Conservation (phyloP, 805 yeast genomes). For the Candida taoyuanica region DNA sequence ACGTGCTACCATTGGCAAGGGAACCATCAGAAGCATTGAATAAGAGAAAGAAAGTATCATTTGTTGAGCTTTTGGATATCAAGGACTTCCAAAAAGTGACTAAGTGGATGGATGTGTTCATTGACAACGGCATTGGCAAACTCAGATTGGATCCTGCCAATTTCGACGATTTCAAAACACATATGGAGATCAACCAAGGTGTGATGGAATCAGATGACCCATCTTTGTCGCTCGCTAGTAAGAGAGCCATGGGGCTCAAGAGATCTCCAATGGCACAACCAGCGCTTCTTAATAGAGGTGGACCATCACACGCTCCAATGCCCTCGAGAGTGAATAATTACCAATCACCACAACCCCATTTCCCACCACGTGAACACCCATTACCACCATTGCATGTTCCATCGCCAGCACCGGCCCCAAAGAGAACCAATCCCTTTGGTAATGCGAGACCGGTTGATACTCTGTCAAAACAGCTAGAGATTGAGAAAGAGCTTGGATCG, state of each 20-base stretch:
- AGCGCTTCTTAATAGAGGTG: conserved; percentile 2
- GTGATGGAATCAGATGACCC: conserved; percentile 24
- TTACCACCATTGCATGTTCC: conserved; percentile 17
- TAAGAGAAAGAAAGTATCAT: conserved; percentile 50
- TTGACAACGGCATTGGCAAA: conserved; percentile 35
- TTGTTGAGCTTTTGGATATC: conserved; percentile 51
- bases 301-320: no score
- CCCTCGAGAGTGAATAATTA: no score
- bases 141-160: conserved; percentile 25
- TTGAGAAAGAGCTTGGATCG: conserved; percentile 45
- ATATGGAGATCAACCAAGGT: conserved; percentile 22
- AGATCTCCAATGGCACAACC: conserved; percentile 1
- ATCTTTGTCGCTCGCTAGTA: conserved; percentile 11
- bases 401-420: conserved; percentile 24
- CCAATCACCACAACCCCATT: conserved; percentile 5
- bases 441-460: conserved; percentile 83
- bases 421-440: conserved; percentile 71
- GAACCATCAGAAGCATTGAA: conserved; percentile 21
- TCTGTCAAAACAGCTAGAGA: conserved; percentile 55
- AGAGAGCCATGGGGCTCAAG: conserved; percentile 3
- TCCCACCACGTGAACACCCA: conserved; percentile 7
- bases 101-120: conserved; percentile 58
- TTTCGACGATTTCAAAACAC: conserved; percentile 22
- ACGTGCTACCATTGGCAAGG: conserved; percentile 28
- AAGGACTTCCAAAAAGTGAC: conserved; percentile 52